Evolutionary conservation across 129 eudicot genomes (phyloP).

Genomic region (Cynara cardunculus): DNA sequence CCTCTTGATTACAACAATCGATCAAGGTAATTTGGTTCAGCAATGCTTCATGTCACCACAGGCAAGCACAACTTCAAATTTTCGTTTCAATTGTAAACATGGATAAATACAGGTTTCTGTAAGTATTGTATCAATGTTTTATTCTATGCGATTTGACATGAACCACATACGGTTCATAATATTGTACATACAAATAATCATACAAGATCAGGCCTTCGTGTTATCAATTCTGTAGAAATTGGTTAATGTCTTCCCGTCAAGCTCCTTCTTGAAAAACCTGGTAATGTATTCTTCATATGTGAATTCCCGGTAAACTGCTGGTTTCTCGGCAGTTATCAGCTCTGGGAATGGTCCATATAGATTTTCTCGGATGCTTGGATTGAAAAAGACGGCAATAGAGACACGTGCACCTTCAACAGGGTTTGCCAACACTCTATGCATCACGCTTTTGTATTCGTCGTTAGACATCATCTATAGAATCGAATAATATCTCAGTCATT

Average conservation of each 20-base stretch:
- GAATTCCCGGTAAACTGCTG: slow-evolving; percentile 43
- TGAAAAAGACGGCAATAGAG: slow-evolving; percentile 49
- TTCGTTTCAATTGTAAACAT: not conserved
- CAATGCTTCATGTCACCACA: slow-evolving; percentile 4
- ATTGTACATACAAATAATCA: not conserved
- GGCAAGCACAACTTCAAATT: not conserved
- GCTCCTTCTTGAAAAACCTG: slow-evolving; percentile 56
- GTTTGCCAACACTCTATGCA: slow-evolving; percentile 61
- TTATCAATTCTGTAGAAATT: slow-evolving; percentile 39
- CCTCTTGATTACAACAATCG: not conserved
- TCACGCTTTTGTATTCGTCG: slow-evolving; percentile 48
- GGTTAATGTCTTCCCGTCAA: slow-evolving; percentile 47
- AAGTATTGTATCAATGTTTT: not conserved
- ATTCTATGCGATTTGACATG: not conserved
- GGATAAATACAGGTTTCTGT: not conserved
- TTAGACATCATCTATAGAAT: slow-evolving; percentile 52
- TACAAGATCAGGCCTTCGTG: not conserved
- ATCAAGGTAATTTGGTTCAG: not conserved
- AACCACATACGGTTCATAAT: not conserved
- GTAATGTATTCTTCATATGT: slow-evolving; percentile 35
- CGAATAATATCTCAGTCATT: not conserved
- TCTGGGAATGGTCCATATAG: slow-evolving; percentile 54
- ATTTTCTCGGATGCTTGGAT: slow-evolving; percentile 38
- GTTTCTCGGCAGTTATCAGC: slow-evolving; percentile 43
- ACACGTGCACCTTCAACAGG: slow-evolving; percentile 43